phyloP scores from a whole-genome alignment of 2,329 filamentous ascomycete species.

The Diaporthe eres region DNA sequence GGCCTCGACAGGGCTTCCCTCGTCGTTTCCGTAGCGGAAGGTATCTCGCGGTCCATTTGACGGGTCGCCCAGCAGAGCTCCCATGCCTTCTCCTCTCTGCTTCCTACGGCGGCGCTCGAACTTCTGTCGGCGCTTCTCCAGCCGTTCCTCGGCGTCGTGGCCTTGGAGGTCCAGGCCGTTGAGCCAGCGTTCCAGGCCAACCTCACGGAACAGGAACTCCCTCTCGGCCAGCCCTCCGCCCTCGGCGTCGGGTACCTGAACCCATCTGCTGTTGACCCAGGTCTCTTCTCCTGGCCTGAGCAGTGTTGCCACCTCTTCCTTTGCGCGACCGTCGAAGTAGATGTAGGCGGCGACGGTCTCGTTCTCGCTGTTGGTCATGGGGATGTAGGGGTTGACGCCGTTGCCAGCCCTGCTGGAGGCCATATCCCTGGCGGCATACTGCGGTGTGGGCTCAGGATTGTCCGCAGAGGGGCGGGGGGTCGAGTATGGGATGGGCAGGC shows the following conservation, averaged over 20 bases:
- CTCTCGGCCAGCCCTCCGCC: slow-evolving; percentile 95
- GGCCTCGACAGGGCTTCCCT: slow-evolving; percentile 80
- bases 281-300: slow-evolving; percentile 95
- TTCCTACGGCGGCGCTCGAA: slow-evolving; percentile 78
- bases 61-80: slow-evolving; percentile 55
- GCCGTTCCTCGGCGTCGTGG: slow-evolving; percentile 88
- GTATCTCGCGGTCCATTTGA: slow-evolving; percentile 68
- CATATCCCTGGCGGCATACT: slow-evolving; percentile 81
- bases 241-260: slow-evolving; percentile 91
- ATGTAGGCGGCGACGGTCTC: slow-evolving; percentile 99
- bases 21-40: slow-evolving; percentile 85
- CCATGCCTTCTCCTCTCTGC: slow-evolving; percentile 64
- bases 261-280: slow-evolving; percentile 99
- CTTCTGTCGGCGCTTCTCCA: slow-evolving; percentile 90
- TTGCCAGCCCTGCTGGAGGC: slow-evolving; percentile 65
- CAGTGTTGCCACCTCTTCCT: slow-evolving; percentile 97
- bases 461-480: slow-evolving; percentile 83
- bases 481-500: slow-evolving; percentile 92
- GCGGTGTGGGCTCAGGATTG: slow-evolving; percentile 85
- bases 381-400: slow-evolving; percentile 86
- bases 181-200: slow-evolving; percentile 95
- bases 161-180: slow-evolving; percentile 97
- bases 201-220: slow-evolving; percentile 97
- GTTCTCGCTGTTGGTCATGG: slow-evolving; percentile 92
- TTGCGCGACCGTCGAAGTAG: slow-evolving; percentile 95